Evolutionary conservation across 495 filamentous ascomycete species (phyloP).

Genomic region (Neurospora sp.): DNA sequence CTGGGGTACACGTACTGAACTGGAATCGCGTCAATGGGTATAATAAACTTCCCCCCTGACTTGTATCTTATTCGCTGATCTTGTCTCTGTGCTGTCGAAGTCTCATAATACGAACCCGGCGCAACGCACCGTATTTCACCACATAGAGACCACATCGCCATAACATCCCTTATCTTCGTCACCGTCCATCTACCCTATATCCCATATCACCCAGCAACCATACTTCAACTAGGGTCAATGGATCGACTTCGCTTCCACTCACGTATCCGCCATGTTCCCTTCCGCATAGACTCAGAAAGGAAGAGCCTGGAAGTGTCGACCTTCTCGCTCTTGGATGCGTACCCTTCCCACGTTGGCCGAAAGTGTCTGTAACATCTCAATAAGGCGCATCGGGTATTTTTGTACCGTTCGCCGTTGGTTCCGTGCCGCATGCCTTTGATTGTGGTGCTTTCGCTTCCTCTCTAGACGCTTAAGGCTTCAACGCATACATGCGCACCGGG

Average conservation of each 20-base stretch:
- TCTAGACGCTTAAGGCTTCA: conserved; percentile 25
- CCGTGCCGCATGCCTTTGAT: not conserved
- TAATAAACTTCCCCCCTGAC: not conserved
- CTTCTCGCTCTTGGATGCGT: not conserved
- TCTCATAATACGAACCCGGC: too few species aligned
- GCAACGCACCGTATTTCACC: too few species aligned
- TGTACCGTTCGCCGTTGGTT: not conserved
- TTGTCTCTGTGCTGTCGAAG: too few species aligned
- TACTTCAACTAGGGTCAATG: too few species aligned
- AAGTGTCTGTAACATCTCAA: not conserved
- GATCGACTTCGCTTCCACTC: too few species aligned
- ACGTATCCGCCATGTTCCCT: too few species aligned
- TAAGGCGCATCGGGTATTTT: not conserved
- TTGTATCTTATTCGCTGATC: not conserved
- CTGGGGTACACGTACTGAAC: not conserved
- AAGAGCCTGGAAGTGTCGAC: not conserved
- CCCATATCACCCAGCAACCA: too few species aligned
- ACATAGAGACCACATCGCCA: too few species aligned
- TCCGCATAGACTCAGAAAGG: not conserved
- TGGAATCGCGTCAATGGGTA: not conserved
- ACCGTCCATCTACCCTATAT: too few species aligned
- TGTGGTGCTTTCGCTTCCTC: not conserved
- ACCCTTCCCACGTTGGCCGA: not conserved
- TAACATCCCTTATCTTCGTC: too few species aligned
- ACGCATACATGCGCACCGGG: conserved; percentile 63